These are phyloP conservation scores for Kluyveromyces dobzhanskii DNA, from an alignment of 805 yeast species.

Conservation along the genomic window DNA sequence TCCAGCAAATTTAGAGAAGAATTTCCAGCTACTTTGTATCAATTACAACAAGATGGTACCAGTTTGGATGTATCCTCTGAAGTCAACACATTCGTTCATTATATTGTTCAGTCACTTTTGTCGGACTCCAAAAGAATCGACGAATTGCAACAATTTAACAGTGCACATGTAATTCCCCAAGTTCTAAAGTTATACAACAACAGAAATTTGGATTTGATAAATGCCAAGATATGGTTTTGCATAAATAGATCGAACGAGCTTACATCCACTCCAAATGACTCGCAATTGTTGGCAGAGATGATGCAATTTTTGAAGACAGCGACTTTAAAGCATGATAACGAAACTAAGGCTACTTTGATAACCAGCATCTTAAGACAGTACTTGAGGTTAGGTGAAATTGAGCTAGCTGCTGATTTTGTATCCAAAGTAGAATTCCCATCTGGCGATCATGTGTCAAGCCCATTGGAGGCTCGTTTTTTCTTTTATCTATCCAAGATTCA, in stretches of 20 bases:
- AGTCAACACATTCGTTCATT: slow-evolving; percentile 67
- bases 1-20: slow-evolving; percentile 24
- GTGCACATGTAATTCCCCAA: slow-evolving; percentile 39
- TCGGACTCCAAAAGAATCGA: slow-evolving; percentile 51
- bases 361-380: slow-evolving; percentile 82
- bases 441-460: slow-evolving; percentile 61
- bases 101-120: slow-evolving; percentile 68
- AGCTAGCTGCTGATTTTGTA: slow-evolving; percentile 81
- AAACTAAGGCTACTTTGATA: slow-evolving; percentile 80
- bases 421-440: slow-evolving; percentile 81
- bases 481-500: slow-evolving; percentile 86
- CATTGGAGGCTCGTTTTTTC: slow-evolving; percentile 85
- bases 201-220: slow-evolving; percentile 76
- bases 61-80: slow-evolving; percentile 56
- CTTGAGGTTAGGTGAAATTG: slow-evolving; percentile 67
- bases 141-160: slow-evolving; percentile 46
- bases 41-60: slow-evolving; percentile 18
- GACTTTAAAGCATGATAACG: slow-evolving; percentile 83
- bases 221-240: slow-evolving; percentile 92
- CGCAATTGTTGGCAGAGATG: slow-evolving; percentile 57
- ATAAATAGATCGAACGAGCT: slow-evolving; percentile 71
- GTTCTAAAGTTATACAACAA: slow-evolving; percentile 57
- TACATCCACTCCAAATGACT: slow-evolving; percentile 30
- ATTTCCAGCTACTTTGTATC: slow-evolving; percentile 28
- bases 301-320: slow-evolving; percentile 77